Conservation (phyloP, 1,284 basidiomycete genomes). For the Caloboletus firmus region DNA sequence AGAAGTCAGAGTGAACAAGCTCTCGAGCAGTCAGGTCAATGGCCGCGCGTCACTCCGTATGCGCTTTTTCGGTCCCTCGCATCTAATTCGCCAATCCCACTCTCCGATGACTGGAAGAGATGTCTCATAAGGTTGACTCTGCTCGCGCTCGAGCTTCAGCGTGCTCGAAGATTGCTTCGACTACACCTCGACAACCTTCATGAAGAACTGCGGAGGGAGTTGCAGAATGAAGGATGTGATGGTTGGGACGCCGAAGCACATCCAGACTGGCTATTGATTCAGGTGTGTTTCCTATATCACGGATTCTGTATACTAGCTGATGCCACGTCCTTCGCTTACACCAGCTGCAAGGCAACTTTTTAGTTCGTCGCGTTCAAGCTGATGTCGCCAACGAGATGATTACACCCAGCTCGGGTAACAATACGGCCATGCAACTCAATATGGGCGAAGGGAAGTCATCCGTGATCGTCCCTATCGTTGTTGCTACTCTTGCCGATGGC, state of each 20-base stretch:
- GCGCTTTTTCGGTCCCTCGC: constrained; percentile 30
- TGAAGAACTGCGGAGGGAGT: constrained; percentile 40
- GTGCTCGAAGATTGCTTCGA: constrained; percentile 22
- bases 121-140: constrained; percentile 24
- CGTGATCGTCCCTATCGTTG: constrained; percentile 50
- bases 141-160: constrained; percentile 33
- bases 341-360: constrained; percentile 47
- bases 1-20: constrained; percentile 14
- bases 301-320: not conserved
- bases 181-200: constrained; percentile 3
- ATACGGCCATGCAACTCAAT: constrained; percentile 50
- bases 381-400: constrained; percentile 50
- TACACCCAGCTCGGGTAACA: constrained; percentile 37
- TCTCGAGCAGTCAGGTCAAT: constrained; percentile 25
- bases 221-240: constrained; percentile 27
- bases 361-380: constrained; percentile 42
- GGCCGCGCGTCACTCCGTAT: constrained; percentile 32
- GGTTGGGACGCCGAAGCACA: constrained; percentile 15
- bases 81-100: constrained; percentile 9
- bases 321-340: not conserved
- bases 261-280: constrained; percentile 50
- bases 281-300: constrained; percentile 31
- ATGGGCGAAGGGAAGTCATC: constrained; percentile 60
- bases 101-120: constrained; percentile 29
- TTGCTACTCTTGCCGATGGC: constrained; percentile 42